Percentiles rank a stretch among this genome's conserved stretches.
These are phyloP conservation scores for Epichloe brachyelytri DNA, from an alignment of 2,329 filamentous ascomycete species.

Conservation along the genomic window DNA sequence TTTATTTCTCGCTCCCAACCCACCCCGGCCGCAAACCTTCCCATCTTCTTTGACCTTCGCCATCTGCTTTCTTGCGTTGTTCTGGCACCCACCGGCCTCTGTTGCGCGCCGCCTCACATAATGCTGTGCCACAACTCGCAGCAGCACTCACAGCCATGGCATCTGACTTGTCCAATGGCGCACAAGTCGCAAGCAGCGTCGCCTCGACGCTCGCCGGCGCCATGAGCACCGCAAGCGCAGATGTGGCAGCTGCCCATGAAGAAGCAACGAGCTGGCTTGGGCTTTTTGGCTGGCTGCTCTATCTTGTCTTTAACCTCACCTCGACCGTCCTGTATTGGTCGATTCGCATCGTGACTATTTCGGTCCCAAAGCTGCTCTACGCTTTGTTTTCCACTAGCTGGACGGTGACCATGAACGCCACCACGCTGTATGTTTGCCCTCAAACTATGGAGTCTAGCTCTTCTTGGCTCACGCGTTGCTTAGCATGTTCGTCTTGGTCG, in stretches of 20 bases:
- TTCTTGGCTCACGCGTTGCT: conserved; percentile 8
- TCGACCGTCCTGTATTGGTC: conserved; percentile 60
- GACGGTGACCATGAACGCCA: conserved; percentile 98
- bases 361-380: conserved; percentile 79
- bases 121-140: conserved; percentile 22
- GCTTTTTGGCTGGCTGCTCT: conserved; percentile 39
- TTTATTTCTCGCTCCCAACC: conserved; percentile 7
- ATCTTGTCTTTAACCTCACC: conserved; percentile 40
- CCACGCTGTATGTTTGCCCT: conserved; percentile 57
- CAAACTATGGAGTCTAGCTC: not conserved
- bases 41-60: conserved; percentile 6
- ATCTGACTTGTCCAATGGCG: conserved; percentile 27
- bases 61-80: not conserved
- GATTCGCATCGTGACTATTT: conserved; percentile 77
- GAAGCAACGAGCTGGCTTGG: conserved; percentile 43
- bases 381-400: conserved; percentile 81
- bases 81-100: conserved; percentile 9
- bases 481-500: conserved; percentile 64
- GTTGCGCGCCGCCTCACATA: conserved; percentile 17
- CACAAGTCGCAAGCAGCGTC: conserved; percentile 20
- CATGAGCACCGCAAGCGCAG: conserved; percentile 22
- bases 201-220: conserved; percentile 22
- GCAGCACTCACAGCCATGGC: conserved; percentile 25
- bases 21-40: not conserved
- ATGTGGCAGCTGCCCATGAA: conserved; percentile 22